Base-by-base conservation (phyloP, 2,329 filamentous ascomycete genomes). In the Curvularia lunata region DNA sequence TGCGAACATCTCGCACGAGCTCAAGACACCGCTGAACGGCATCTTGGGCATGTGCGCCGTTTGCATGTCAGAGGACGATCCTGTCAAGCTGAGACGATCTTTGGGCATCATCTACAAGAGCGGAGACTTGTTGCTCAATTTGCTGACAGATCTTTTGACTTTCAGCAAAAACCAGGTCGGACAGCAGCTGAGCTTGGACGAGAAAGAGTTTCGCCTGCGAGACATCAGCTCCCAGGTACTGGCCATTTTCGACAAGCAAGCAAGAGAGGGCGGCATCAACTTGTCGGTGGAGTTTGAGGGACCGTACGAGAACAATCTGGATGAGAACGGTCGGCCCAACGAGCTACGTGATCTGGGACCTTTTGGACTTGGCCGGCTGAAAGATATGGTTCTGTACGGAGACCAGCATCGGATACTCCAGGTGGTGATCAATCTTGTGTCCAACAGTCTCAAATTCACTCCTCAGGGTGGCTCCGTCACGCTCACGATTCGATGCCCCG, bases 141-240 rank as follows among this genome's bases (percentile, higher is more conserved):
- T 97, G 1, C 81, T 97, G 7, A 95, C 95, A 40, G 93, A 97
- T 79, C 82, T 97, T 4, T 79, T 97, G 38, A 96, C 91, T 34
- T 97, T 97, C 77, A 95, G 91, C 72, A 97, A 96, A 77, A 97
- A 97, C 70, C 92, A 97, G 75, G 92, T 96, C 49, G 92, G 92
- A 2, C 91, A 96, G 67, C 88, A 93, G 61, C 80, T 97, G 42
- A 88, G 82, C 40, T 81, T 97, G 1, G 92, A 97, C 66, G 89
- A 96, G 73, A 91, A 86, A 60, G 92, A 96, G 67, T 97, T 97
- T 68, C 83, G 89, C 8, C 74, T 97, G 27, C 87, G 88, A n/a
- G 92, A 97, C 63, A 87, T 97, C 61, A 88, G 88, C 61, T 88
- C 90, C 0, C 93, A 97, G 74, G 83, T 96, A 12, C 76, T 90